Evolutionary conservation across 164 flowering plant genomes (phyloP).

Genomic region (Tinospora cordifolia): DNA sequence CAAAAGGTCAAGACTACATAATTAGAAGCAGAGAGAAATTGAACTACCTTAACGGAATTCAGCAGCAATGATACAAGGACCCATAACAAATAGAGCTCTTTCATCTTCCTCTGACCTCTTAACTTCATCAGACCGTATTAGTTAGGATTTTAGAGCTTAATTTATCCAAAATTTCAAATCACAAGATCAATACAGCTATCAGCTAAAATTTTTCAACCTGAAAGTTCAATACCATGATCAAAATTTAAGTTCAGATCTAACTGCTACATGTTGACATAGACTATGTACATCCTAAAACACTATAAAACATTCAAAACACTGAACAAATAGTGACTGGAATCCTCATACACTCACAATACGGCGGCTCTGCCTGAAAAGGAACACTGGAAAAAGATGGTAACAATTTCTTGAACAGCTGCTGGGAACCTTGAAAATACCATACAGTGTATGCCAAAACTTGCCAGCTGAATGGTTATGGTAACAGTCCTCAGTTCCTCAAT

Average conservation of each 20-base stretch:
- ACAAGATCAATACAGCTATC: no score
- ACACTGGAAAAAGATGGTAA: not conserved
- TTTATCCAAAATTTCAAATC: no score
- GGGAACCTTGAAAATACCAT: not conserved
- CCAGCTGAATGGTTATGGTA: not conserved
- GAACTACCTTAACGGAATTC: no score
- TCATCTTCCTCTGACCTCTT: no score
- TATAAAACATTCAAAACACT: not conserved
- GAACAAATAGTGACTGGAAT: not conserved
- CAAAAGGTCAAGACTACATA: no score
- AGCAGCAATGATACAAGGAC: no score
- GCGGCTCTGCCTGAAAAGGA: not conserved
- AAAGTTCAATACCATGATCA: not conserved
- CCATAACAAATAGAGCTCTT: no score
- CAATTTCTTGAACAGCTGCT: not conserved
- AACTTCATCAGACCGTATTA: no score
- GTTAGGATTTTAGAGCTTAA: no score
- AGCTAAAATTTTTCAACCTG: no score
- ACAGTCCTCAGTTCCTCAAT: not conserved
- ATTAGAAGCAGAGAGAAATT: no score
- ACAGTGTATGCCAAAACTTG: not conserved
- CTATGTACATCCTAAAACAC: not conserved
- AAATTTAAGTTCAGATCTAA: not conserved
- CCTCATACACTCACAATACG: not conserved
- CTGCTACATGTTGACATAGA: not conserved